Evolutionary conservation across 2,329 filamentous ascomycete species (phyloP), one percentile per base, ranked within the genome.

Genomic region (Cordyceps farinosa): DNA sequence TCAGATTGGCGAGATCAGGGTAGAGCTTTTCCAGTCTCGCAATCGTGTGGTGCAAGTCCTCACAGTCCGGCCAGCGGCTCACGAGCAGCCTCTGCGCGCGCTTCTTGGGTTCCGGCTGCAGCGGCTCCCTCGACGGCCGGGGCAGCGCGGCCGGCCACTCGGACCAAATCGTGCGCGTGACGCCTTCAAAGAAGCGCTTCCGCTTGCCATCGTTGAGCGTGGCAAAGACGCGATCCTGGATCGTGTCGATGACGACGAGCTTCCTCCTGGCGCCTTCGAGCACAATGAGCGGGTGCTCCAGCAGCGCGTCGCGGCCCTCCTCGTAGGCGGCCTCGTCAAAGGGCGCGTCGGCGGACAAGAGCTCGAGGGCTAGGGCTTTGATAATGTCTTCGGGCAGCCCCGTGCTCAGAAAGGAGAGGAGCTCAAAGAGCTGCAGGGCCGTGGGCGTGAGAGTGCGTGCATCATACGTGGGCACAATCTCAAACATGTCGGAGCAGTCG

Each of bases 131-230:
- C 2, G 63, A 62, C 7, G 63, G 63, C n/a, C 27, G 48, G 17
- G 63, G 63, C 30, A 62, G 54, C 15, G 45, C 63, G 1, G 63
- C 47, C 7, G 63, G 53, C 63, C 63, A 65, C 36, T 54, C 47
- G 5, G 59, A 36, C 63, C 63, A 65, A 5, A 65, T 40, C 1
- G 29, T 45, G 11, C 59, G 45, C 10, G 57, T 48, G 17, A 65
- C 22, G 9, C 55, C 34, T 4, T 51, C 52, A 32, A 61, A 64
- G 32, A 64, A 32, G 4, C 30, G 15, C 11, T n/a, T 11, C 30
- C 22, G 13, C 36, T 57, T 64, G 13, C 5, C 34, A 9, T 42
- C 51, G 5, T 15, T 29, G 6, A 61, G 44, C 22, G 60, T 61
- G 3, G 51, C 44, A 22, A 61, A n/a, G 10, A 64, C 34, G 9